These are phyloP conservation scores for Talaromyces sp. DNA, from an alignment of 2,329 filamentous ascomycete species.

Conservation along the genomic window DNA sequence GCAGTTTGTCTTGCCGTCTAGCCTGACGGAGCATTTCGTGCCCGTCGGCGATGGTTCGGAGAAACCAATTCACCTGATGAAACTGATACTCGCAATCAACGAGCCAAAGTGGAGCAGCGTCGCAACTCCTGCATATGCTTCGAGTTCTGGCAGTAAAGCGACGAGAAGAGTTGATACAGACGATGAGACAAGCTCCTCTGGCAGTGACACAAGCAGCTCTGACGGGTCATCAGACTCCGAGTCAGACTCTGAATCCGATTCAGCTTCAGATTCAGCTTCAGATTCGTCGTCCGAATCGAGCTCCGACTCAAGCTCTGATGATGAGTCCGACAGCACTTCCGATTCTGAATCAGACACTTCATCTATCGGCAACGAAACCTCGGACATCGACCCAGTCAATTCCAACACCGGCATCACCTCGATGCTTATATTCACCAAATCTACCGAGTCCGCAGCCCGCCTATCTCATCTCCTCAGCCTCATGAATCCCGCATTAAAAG, in stretches of 20 bases:
- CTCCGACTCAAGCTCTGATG: constrained; percentile 5
- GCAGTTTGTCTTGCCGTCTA: constrained; percentile 58
- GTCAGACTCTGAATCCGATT: constrained; percentile 24
- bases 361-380: constrained; percentile 18
- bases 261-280: constrained; percentile 18
- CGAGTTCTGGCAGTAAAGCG: not conserved
- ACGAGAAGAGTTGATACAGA: not conserved
- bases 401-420: constrained; percentile 37
- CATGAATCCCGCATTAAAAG: constrained; percentile 57
- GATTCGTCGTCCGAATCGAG: constrained; percentile 24
- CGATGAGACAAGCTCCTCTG: constrained; percentile 29
- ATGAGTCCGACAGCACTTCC: constrained; percentile 24
- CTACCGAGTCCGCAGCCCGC: constrained; percentile 81
- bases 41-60: constrained; percentile 65
- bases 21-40: constrained; percentile 62
- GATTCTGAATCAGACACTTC: constrained; percentile 22
- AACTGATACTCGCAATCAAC: constrained; percentile 57
- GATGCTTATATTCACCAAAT: constrained; percentile 83
- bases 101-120: constrained; percentile 21
- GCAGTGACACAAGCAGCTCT: constrained; percentile 21
- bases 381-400: constrained; percentile 25
- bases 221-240: constrained; percentile 18
- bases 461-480: constrained; percentile 74
- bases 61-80: constrained; percentile 81
- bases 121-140: constrained; percentile 11